These are phyloP conservation scores for Neoconidiobolus thromboides DNA, from an alignment of 371 early-diverging fungal genomes.

Conservation along the genomic window DNA sequence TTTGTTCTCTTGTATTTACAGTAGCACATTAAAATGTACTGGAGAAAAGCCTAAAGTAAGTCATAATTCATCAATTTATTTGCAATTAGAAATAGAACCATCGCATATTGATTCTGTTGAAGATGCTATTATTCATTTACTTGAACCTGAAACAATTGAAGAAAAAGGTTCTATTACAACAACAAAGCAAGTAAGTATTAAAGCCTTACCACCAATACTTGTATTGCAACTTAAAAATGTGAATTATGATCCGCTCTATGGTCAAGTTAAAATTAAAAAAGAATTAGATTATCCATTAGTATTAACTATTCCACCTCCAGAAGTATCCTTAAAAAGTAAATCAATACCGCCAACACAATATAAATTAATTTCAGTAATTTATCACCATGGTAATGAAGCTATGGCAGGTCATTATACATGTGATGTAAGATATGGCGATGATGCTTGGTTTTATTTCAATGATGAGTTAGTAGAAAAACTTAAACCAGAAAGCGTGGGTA, in stretches of 20 bases:
- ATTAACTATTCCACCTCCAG: not conserved
- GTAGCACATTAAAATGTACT: conserved; percentile 55
- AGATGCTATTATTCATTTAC: conserved; percentile 60
- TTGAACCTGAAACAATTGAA: conserved; percentile 54
- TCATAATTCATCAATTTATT: conserved; percentile 67
- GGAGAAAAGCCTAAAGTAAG: conserved; percentile 65
- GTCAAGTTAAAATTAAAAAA: conserved; percentile 30
- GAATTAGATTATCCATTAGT: conserved; percentile 30
- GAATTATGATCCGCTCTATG: conserved; percentile 56
- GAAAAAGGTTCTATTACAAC: conserved; percentile 38
- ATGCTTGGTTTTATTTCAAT: conserved; percentile 81
- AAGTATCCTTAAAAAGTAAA: not conserved
- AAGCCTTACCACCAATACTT: conserved; percentile 73
- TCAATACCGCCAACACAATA: conserved; percentile 2
- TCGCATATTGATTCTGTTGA: conserved; percentile 54
- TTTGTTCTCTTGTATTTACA: conserved; percentile 69
- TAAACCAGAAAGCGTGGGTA: not conserved
- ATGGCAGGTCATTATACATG: conserved; percentile 95
- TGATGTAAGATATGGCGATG: conserved; percentile 51
- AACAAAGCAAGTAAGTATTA: conserved; percentile 69
- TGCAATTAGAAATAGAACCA: conserved; percentile 76
- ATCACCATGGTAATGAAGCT: conserved; percentile 83
- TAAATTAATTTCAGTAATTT: conserved; percentile 44
- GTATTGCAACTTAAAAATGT: conserved; percentile 91
- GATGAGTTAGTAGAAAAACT: conserved; percentile 44